Evolutionary conservation across 2,329 filamentous ascomycete genomes (phyloP), one percentile per base, ranked within the genome.

Genomic region (Exophiala sideris): DNA sequence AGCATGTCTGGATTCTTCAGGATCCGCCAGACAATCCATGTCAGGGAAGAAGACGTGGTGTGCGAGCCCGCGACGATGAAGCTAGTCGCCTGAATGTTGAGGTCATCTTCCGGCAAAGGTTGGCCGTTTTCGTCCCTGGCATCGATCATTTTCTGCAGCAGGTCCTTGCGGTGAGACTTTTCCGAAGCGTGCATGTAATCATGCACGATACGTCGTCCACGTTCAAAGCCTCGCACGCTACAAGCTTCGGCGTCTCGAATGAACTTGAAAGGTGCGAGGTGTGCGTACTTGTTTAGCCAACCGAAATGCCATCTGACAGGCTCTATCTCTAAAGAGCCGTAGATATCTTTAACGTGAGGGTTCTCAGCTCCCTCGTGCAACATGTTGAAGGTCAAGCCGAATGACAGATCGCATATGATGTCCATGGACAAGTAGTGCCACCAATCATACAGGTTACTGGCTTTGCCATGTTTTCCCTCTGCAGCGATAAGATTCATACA

Each of bases 21-120:
- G 48, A 51, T 51, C 18, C 48, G 48, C 48, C 48, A 51, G 16
- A 51, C 48, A 32, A 48, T 53, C 50, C 50, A 53, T 24, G 50
- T 53, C 45, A 42, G 36, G 11, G 44, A 53, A 10, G 50, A 53
- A 6, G 40, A 46, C 34, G 44, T 45, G 10, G 42, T 45, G 45
- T 48, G 41, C 8, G 42, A 45, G 29, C 50, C 48, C 7, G 48
- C 48, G 14, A 51, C 20, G 48, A 51, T 16, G 53, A 38, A 8
- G 40, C 48, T 14, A 56, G 45, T 10, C 48, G 52, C 5, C 48
- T 47, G 40, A 52, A 52, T 5, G 51, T 45, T 24, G n/a, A 56
- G 47, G 39, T 52, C 56, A 3, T 56, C 21, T 41, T 56, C 53
- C 8, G 48, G 48, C 52, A 35, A 18, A 34, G 45, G 45, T 12